Conservation (phyloP, 768 basidiomycete genomes). For the Pholiota molesta region DNA sequence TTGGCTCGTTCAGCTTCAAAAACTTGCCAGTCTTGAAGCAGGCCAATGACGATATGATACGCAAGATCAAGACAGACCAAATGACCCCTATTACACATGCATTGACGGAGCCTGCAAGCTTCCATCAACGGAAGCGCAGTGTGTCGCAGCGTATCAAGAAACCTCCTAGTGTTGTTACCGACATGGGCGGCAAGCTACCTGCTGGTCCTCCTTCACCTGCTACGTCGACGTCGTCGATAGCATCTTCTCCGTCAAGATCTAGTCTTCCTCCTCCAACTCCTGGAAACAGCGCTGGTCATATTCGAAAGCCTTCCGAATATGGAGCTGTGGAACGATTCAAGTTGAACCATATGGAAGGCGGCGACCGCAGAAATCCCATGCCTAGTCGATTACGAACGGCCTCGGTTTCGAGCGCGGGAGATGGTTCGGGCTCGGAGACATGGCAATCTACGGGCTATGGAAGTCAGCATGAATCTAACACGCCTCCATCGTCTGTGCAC, state of each 20-base stretch:
- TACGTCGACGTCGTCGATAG: slow-evolving; percentile 88
- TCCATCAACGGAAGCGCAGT: slow-evolving; percentile 77
- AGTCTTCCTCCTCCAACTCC: slow-evolving; percentile 75
- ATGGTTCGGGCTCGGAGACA: slow-evolving; percentile 76
- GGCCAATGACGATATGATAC: slow-evolving; percentile 97
- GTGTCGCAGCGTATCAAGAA: slow-evolving; percentile 83
- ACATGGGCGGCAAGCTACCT: slow-evolving; percentile 60
- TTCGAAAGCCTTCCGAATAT: slow-evolving; percentile 88
- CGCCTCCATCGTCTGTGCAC: slow-evolving; percentile 84
- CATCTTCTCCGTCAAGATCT: slow-evolving; percentile 84
- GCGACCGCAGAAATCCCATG: slow-evolving; percentile 79
- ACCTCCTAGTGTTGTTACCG: slow-evolving; percentile 77
- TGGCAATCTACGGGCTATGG: slow-evolving; percentile 66
- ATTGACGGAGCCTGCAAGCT: slow-evolving; percentile 60
- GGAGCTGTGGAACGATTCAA: slow-evolving; percentile 90
- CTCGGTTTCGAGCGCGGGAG: slow-evolving; percentile 81
- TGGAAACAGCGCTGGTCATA: slow-evolving; percentile 61
- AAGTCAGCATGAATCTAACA: slow-evolving; percentile 60
- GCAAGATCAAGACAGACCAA: slow-evolving; percentile 92
- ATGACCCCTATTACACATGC: slow-evolving; percentile 77
- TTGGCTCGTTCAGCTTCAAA: slow-evolving; percentile 98
- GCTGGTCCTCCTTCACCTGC: slow-evolving; percentile 92
- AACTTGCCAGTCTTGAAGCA: slow-evolving; percentile 95
- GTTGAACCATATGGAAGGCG: slow-evolving; percentile 74
- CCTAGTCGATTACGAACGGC: slow-evolving; percentile 87